Conservation (phyloP, 139 green algal genomes). For the Tetradesmus obliquus region DNA sequence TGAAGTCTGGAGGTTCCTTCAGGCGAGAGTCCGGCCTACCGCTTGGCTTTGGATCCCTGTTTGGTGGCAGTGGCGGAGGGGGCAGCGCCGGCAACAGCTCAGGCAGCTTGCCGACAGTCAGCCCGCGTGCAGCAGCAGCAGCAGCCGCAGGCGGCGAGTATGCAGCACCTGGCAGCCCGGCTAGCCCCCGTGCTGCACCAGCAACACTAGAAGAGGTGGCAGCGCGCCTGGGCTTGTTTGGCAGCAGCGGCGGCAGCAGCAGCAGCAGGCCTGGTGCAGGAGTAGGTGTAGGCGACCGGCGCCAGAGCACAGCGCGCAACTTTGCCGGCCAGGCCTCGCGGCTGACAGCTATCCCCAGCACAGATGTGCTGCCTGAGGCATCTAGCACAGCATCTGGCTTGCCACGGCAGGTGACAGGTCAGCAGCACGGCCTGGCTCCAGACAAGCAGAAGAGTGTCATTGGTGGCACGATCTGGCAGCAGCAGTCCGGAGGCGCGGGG, state of each 20-base stretch:
- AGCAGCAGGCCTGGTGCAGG: too few species aligned
- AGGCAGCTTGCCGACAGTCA: background rate
- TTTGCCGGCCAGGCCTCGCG: background rate
- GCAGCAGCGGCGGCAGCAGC: background rate
- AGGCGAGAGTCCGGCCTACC: background rate
- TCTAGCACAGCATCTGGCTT: background rate
- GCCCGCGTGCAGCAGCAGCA: background rate
- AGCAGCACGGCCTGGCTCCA: background rate
- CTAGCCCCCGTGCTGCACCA: background rate
- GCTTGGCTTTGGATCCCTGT: background rate
- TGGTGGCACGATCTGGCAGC: background rate
- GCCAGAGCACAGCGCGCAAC: background rate
- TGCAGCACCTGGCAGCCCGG: background rate
- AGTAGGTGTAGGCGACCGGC: background rate
- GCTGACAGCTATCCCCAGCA: background rate
- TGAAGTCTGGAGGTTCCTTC: background rate
- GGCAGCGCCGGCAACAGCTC: background rate
- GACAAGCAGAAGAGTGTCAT: background rate
- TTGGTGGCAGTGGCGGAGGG: background rate
- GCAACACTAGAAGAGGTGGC: background rate
- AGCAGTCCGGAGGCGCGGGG: background rate
- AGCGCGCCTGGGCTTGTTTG: background rate
- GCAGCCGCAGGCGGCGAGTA: background rate
- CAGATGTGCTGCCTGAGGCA: background rate
- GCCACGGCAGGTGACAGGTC: background rate